Base-by-base conservation (phyloP, 352 stramenopile species). In the Blastocystis sp. region DNA sequence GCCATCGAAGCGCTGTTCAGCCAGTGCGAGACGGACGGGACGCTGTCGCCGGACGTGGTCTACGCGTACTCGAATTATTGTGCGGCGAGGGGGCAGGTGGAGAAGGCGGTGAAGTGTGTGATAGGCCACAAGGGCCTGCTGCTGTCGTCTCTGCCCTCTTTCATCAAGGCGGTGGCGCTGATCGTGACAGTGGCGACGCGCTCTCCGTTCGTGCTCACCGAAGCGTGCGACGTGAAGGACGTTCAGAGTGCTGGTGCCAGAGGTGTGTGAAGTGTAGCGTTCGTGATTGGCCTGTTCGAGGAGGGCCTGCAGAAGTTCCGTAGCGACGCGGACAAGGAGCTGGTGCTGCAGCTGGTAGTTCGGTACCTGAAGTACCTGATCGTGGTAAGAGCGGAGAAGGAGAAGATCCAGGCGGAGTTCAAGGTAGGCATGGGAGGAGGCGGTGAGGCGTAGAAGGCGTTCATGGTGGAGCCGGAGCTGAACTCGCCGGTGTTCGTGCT, bases 291-390 rank as follows among this genome's bases (percentile, higher is more conserved):
- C 3, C n/a, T 66, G n/a, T 66, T 57, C 60, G 61, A 66, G 34
- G 34, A 66, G 74, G 74, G 74, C 21, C 21, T 84, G 38, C 0
- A 24, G 21, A 54, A 38, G 11, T 84, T 84, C 34, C 11, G 21
- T 14, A 34, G 45, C 34, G 60, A 43, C 2, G 34, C n/a, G 24
- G 48, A 84, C 21, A 62, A 64, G 38, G 74, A 34, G 19, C 3
- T 42, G 42, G 7, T 70, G 14, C 74, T 84, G 61, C 54, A 68
- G 48, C 14, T 84, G 57, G 14, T 38, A 2, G 54, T 84, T 9
- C 74, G 74, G 3, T 84, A 68, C 43, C 57, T 84, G 40, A 84
- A 84, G 61, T 84, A 68, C 28, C 9, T 66, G 7, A 84, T 84
- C 42, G 34, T 54, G 45, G 52, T 59, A 0, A 43, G 14, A 1